A percentile compares a stretch with the other conserved stretches of the same genome.
Conservation (phyloP, 1,284 basidiomycete genomes). For the Sporisorium sorghi region DNA sequence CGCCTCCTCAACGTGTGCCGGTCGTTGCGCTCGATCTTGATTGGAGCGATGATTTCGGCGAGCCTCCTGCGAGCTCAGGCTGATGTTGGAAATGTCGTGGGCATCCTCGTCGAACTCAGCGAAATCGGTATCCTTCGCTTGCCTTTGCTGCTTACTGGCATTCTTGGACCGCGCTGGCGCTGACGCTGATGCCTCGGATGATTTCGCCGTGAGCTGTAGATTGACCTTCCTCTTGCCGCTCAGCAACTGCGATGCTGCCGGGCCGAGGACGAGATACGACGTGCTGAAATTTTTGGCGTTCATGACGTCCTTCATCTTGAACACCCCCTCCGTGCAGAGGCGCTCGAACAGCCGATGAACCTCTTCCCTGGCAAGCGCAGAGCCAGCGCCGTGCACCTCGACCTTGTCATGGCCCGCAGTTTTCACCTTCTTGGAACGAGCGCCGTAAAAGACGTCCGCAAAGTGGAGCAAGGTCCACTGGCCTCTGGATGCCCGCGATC, state of each 20-base stretch:
- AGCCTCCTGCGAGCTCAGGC: conserved; percentile 26
- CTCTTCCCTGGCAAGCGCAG: conserved; percentile 72
- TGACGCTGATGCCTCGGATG: conserved; percentile 23
- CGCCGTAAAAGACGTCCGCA: conserved; percentile 77
- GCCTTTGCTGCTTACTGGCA: conserved; percentile 15
- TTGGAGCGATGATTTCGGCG: neutral
- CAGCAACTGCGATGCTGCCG: conserved; percentile 32
- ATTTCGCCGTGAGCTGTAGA: conserved; percentile 50
- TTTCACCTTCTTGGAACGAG: conserved; percentile 73
- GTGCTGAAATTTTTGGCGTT: conserved; percentile 69
- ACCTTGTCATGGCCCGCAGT: conserved; percentile 73
- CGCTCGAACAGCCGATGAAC: conserved; percentile 77
- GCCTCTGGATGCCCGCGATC: conserved; percentile 70
- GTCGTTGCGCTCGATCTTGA: conserved; percentile 8
- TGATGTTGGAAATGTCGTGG: conserved; percentile 52
- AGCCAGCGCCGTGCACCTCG: conserved; percentile 74
- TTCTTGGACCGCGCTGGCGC: conserved; percentile 34
- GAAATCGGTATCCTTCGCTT: conserved; percentile 29
- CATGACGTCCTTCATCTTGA: conserved; percentile 67
- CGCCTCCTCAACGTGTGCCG: too few relatives aligned
- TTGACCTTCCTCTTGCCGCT: conserved; percentile 45
- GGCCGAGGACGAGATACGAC: conserved; percentile 66
- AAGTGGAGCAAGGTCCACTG: conserved; percentile 72
- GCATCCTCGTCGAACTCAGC: conserved; percentile 41
- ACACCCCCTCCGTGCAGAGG: conserved; percentile 72